Evolutionary conservation across 768 basidiomycete genomes (phyloP).

Genomic region (Mycena belliarum): DNA sequence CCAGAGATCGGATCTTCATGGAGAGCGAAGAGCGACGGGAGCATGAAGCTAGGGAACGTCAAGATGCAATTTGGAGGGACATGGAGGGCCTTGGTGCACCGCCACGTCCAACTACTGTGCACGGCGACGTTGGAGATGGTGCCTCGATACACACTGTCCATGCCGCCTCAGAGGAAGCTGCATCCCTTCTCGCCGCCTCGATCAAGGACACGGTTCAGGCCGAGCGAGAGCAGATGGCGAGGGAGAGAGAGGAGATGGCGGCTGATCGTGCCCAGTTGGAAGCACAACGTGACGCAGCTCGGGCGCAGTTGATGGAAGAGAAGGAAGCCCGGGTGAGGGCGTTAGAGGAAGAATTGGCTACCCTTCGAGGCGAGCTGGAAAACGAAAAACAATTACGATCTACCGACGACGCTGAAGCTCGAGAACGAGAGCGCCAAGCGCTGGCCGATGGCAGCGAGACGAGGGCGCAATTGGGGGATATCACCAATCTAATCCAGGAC

Average conservation of each 20-base stretch:
- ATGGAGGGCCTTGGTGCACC: slow-evolving; percentile 40
- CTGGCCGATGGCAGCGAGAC: slow-evolving; percentile 62
- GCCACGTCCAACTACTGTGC: slow-evolving; percentile 26
- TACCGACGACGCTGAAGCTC: slow-evolving; percentile 61
- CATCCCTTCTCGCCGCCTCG: slow-evolving; percentile 55
- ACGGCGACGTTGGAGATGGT: slow-evolving; percentile 33
- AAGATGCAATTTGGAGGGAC: slow-evolving; percentile 47
- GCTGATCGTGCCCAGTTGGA: slow-evolving; percentile 56
- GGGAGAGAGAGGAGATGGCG: slow-evolving; percentile 53
- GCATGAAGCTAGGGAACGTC: slow-evolving; percentile 51
- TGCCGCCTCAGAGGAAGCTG: slow-evolving; percentile 52
- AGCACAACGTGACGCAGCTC: slow-evolving; percentile 51
- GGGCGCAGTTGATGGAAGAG: slow-evolving; percentile 46
- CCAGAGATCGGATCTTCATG: slow-evolving; percentile 59
- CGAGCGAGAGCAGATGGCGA: slow-evolving; percentile 60
- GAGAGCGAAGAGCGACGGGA: slow-evolving; percentile 61
- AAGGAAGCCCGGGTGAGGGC: slow-evolving; percentile 56
- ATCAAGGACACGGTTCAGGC: slow-evolving; percentile 57
- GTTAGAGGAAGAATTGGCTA: slow-evolving; percentile 64
- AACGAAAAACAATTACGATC: slow-evolving; percentile 58
- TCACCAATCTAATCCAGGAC: slow-evolving; percentile 72
- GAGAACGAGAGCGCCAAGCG: slow-evolving; percentile 61
- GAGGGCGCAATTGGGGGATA: slow-evolving; percentile 62
- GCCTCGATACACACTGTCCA: slow-evolving; percentile 40
- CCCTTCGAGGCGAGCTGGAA: slow-evolving; percentile 59